Conservation (phyloP, 192 early-diverging fungal species). For the Lobosporangium transversale region DNA sequence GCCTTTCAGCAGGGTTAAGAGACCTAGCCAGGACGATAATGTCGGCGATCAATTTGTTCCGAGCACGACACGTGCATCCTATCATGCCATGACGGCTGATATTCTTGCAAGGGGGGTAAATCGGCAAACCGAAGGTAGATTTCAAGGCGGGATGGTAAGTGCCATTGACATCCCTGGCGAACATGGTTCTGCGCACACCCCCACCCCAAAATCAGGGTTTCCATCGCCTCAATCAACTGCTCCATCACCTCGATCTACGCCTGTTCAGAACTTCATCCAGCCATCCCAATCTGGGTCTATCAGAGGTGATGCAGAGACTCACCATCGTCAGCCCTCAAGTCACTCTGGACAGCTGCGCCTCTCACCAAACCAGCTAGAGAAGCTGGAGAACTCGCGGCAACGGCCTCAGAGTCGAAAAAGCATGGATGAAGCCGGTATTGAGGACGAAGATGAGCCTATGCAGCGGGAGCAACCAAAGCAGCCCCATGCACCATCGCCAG, state of each 20-base stretch:
- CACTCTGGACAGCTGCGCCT: constrained; percentile 19
- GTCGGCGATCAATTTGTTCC: constrained; percentile 48
- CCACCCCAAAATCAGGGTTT: constrained; percentile 31
- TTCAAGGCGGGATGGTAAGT: constrained; percentile 14
- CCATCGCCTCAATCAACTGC: constrained; percentile 39
- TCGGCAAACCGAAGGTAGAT: constrained; percentile 23
- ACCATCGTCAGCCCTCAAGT: constrained; percentile 22
- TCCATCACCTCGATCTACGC: constrained; percentile 22
- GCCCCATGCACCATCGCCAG: constrained; percentile 6
- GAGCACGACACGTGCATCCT: constrained; percentile 12
- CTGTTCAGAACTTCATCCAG: constrained; percentile 17
- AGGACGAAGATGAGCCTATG: constrained; percentile 33
- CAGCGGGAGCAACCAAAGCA: constrained; percentile 19
- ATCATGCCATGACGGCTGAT: constrained; percentile 27
- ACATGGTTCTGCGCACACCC: neutral
- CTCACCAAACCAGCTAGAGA: constrained; percentile 30
- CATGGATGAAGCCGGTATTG: constrained; percentile 28
- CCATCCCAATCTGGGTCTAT: constrained; percentile 13
- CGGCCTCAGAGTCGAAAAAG: constrained; percentile 22
- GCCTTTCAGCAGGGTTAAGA: neutral
- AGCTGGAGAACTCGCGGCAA: constrained; percentile 5
- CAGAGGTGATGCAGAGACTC: constrained; percentile 13
- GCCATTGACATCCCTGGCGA: constrained; percentile 11
- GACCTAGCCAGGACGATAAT: constrained; percentile 32
- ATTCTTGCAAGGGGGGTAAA: constrained; percentile 18